Conservation (phyloP, 345 rosid genomes). For the Eucalyptus marginata region DNA sequence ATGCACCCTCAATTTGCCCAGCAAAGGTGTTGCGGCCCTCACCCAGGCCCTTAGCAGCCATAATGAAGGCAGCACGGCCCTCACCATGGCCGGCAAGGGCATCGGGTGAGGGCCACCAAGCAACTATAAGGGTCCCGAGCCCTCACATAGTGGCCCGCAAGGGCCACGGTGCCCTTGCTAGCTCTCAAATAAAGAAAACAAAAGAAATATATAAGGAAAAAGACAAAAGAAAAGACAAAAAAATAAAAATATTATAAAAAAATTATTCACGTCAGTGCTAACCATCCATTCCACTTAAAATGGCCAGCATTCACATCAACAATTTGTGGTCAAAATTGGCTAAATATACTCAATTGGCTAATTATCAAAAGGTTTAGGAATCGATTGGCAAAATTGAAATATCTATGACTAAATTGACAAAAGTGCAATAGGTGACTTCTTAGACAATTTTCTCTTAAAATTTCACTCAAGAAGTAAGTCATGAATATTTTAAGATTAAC, state of each 20-base stretch:
- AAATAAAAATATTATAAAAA: no score
- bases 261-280: rapidly evolving
- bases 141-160: no score
- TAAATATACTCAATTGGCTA: neutral
- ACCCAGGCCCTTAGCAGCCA: neutral
- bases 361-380: no score
- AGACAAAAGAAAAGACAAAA: no score
- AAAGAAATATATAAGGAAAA: no score
- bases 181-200: neutral
- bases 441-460: no score
- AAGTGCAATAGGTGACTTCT: no score
- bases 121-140: neutral
- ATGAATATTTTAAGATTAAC: neutral
- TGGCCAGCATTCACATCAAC: neutral
- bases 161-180: neutral
- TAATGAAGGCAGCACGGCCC: neutral
- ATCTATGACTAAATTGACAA: no score
- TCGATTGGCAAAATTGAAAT: neutral
- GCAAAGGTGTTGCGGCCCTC: neutral
- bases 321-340: neutral
- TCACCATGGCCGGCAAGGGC: neutral
- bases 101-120: neutral
- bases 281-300: neutral
- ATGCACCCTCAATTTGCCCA: neutral
- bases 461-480: neutral